These are phyloP conservation scores for Lanmaoa rubissima DNA, from an alignment of 768 basidiomycete species.

Conservation along the genomic window DNA sequence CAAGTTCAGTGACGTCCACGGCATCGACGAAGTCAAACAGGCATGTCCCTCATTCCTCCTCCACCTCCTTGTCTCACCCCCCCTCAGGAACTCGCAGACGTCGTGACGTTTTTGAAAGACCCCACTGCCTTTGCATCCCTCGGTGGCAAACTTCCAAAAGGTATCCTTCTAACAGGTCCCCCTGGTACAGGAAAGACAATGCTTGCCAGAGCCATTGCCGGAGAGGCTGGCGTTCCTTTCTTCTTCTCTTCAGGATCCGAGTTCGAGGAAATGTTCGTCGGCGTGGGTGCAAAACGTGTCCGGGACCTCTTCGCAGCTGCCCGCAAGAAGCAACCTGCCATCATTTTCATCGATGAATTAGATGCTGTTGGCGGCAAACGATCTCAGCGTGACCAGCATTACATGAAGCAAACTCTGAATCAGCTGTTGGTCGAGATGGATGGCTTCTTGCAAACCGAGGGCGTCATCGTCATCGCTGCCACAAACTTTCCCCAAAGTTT, in stretches of 20 bases:
- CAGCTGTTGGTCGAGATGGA: slow-evolving; percentile 97
- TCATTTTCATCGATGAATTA: slow-evolving; percentile 97
- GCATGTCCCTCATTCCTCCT: slow-evolving; percentile 40
- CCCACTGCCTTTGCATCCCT: slow-evolving; percentile 86
- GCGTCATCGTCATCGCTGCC: slow-evolving; percentile 93
- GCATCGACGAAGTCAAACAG: slow-evolving; percentile 95
- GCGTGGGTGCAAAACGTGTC: slow-evolving; percentile 92
- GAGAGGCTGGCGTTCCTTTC: slow-evolving; percentile 97
- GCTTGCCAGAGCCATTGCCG: slow-evolving; percentile 95
- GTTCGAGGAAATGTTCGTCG: slow-evolving; percentile 98
- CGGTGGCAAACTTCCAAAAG: slow-evolving; percentile 93
- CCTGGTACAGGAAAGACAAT: slow-evolving; percentile 85
- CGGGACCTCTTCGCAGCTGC: slow-evolving; percentile 93
- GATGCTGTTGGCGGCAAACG: slow-evolving; percentile 93
- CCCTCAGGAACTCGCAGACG: slow-evolving; percentile 82
- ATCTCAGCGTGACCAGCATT: slow-evolving; percentile 78
- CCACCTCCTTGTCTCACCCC: slow-evolving; percentile 2
- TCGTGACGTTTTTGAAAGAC: slow-evolving; percentile 94
- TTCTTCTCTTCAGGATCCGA: slow-evolving; percentile 96
- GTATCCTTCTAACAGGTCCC: slow-evolving; percentile 85
- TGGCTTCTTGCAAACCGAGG: slow-evolving; percentile 91
- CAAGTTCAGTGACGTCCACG: slow-evolving; percentile 94
- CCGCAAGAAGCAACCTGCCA: slow-evolving; percentile 91
- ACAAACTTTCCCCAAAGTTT: slow-evolving; percentile 96
- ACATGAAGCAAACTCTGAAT: slow-evolving; percentile 93